phyloP scores from a whole-genome alignment of 306 rosid genomes.

The Purshia tridentata region DNA sequence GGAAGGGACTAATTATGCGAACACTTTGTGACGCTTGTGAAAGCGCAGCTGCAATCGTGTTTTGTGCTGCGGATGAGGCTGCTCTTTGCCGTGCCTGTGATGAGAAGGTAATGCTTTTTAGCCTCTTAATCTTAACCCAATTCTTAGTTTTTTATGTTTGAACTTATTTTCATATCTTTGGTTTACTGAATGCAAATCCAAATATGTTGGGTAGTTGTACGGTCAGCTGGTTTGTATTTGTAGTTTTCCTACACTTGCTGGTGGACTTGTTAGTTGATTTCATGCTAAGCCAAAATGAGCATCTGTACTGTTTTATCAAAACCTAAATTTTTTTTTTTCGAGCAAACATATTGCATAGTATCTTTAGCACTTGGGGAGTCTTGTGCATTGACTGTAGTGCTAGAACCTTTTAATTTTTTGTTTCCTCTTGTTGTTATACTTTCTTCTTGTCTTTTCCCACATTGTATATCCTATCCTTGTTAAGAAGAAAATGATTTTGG shows the following conservation, averaged over 20 bases:
- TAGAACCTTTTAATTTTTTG: background rate
- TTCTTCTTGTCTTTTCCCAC: constrained; percentile 2
- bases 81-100: constrained; percentile 95
- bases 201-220: background rate
- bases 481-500: background rate
- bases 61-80: constrained; percentile 99
- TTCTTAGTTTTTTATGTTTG: background rate
- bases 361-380: background rate
- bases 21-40: constrained; percentile 98
- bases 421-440: background rate
- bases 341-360: background rate
- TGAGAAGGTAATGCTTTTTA: constrained; percentile 55
- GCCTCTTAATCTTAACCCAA: background rate
- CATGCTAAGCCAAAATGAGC: background rate
- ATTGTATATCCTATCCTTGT: background rate
- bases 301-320: background rate
- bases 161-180: background rate
- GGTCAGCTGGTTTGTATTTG: background rate
- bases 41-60: constrained; percentile 88
- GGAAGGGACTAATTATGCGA: constrained; percentile 67
- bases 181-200: background rate
- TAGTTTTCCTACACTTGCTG: background rate
- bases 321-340: background rate
- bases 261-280: background rate
- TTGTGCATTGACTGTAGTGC: background rate